Percentiles rank a stretch among this genome's conserved stretches.
Evolutionary conservation across 371 early-diverging fungal species (phyloP).

Genomic region (Apophysomyces ossiformis): DNA sequence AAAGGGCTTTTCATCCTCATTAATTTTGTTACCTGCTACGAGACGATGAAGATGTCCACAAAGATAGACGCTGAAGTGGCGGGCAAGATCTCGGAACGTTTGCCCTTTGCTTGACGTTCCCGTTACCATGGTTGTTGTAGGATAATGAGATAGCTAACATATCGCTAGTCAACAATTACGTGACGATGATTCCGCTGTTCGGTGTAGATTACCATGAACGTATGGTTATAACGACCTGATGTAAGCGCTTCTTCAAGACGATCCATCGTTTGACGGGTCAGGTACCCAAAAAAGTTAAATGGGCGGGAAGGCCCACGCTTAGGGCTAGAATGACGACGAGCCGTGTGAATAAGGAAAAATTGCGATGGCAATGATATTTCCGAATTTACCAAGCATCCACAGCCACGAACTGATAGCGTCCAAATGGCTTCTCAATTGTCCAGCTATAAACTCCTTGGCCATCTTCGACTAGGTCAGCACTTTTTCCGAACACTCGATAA

Average conservation of each 20-base stretch:
- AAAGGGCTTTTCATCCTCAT: no score
- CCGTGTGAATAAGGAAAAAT: not conserved
- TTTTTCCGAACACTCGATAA: conserved; percentile 59
- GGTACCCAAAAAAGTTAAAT: conserved; percentile 89
- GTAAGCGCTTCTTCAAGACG: conserved; percentile 50
- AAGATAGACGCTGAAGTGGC: conserved; percentile 72
- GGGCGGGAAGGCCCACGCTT: conserved; percentile 81
- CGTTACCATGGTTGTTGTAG: conserved; percentile 78
- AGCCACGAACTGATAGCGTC: conserved; percentile 83
- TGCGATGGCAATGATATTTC: not conserved
- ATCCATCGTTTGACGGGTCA: conserved; percentile 79
- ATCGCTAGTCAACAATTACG: no score
- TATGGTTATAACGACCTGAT: conserved; percentile 61
- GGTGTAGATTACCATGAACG: conserved; percentile 56
- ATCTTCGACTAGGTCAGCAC: conserved; percentile 46
- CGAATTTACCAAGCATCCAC: conserved; percentile 77
- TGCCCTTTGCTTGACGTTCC: conserved; percentile 67
- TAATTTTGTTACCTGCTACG: conserved; percentile 47
- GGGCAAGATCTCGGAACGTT: conserved; percentile 65
- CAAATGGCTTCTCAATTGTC: conserved; percentile 62
- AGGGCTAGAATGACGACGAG: conserved; percentile 51
- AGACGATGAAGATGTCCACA: conserved; percentile 91
- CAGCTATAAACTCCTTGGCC: conserved; percentile 65
- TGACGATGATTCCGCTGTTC: not conserved
- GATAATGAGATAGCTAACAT: conserved; percentile 78